These are phyloP conservation scores for Luffa aegyptiaca DNA, from an alignment of 306 rosid genomes.

Conservation along the genomic window DNA sequence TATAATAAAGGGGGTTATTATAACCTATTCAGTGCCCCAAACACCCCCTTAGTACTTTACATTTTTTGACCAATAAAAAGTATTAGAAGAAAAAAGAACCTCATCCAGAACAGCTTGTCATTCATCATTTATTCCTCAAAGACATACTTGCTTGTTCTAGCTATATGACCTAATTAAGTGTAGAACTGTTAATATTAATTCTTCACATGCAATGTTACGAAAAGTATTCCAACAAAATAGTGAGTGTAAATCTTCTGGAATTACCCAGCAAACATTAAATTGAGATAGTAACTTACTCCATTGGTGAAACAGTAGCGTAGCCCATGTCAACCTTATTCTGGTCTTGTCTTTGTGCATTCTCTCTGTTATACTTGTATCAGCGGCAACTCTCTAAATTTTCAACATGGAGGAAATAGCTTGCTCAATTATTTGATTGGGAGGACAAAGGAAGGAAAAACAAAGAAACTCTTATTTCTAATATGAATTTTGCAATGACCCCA, in stretches of 20 bases:
- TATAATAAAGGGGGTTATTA: too few species aligned
- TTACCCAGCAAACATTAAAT: neutral
- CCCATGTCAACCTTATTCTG: neutral
- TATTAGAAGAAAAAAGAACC: neutral
- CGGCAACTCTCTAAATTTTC: neutral
- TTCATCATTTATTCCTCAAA: neutral
- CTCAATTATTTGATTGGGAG: neutral
- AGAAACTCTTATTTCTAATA: neutral
- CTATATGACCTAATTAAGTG: neutral
- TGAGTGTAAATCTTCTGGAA: conserved; percentile 1
- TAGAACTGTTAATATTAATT: neutral
- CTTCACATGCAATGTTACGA: neutral
- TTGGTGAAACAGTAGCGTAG: neutral
- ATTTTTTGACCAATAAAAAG: neutral
- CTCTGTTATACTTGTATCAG: neutral
- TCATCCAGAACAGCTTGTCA: neutral
- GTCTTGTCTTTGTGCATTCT: neutral
- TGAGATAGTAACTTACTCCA: neutral
- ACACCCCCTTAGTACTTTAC: neutral
- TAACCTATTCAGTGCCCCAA: too few species aligned
- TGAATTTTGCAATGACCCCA: neutral
- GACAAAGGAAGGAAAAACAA: neutral
- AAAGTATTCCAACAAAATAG: neutral
- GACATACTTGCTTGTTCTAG: neutral
- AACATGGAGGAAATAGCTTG: neutral